A percentile compares a stretch with the other conserved stretches of the same genome.
phyloP scores from a whole-genome alignment of 1,139 yeast genomes.

The Taphrina confusa region DNA sequence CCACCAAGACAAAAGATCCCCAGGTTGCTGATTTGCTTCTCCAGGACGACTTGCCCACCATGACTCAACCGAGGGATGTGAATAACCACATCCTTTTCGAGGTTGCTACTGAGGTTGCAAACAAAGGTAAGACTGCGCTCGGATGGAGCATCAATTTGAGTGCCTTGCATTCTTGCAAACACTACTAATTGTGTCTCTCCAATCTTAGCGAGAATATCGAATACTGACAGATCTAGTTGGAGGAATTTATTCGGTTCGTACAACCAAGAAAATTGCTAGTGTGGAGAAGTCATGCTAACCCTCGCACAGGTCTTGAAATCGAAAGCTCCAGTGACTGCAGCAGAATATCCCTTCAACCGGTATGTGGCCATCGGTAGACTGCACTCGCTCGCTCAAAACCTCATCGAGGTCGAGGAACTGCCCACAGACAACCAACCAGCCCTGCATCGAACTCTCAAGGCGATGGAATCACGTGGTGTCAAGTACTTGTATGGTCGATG shows the following conservation, averaged over 20 bases:
- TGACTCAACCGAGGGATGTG: slow-evolving; percentile 44
- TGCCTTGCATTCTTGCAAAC: background rate
- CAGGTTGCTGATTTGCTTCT: too few relatives aligned
- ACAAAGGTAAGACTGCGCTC: too few relatives aligned
- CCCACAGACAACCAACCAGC: slow-evolving; percentile 62
- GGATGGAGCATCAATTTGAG: background rate
- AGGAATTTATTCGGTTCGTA: slow-evolving; percentile 73
- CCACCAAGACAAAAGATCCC: too few relatives aligned
- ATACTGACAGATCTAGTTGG: slow-evolving; percentile 58
- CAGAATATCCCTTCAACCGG: slow-evolving; percentile 78
- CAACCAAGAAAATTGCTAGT: background rate
- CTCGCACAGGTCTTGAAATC: slow-evolving; percentile 68
- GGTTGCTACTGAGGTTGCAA: slow-evolving; percentile 96
- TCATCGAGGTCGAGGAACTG: slow-evolving; percentile 86
- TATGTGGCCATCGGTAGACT: slow-evolving; percentile 87
- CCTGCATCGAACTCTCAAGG: slow-evolving; percentile 61
- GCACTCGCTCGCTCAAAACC: slow-evolving; percentile 49
- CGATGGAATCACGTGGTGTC: slow-evolving; percentile 80
- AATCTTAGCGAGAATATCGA: background rate
- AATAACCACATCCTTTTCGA: slow-evolving; percentile 86
- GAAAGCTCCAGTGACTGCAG: slow-evolving; percentile 93
- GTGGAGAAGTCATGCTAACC: slow-evolving; percentile 10
- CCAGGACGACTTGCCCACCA: background rate
- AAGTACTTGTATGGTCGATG: slow-evolving; percentile 87
- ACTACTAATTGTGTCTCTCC: background rate